These are phyloP conservation scores for Phytopythium helicoides DNA, from an alignment of 352 stramenopile species.

Conservation along the genomic window DNA sequence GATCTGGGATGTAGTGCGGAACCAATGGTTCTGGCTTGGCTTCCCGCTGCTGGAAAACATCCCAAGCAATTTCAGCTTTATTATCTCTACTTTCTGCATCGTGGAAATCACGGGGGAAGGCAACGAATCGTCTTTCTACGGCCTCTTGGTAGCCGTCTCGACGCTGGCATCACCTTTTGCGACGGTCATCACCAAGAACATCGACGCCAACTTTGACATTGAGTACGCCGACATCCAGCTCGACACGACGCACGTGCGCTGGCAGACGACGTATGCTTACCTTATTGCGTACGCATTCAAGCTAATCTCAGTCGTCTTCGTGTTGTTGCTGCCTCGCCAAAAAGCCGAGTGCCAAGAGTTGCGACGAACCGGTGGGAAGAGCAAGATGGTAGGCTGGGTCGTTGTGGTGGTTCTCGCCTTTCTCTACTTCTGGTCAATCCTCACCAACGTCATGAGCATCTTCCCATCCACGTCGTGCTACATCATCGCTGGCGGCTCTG, in stretches of 20 bases:
- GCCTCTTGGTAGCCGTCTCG: slow-evolving; percentile 45
- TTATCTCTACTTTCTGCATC: slow-evolving; percentile 53
- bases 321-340: too few relatives aligned
- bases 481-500: slow-evolving; percentile 35
- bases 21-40: slow-evolving; percentile 64
- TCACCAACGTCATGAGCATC: slow-evolving; percentile 56
- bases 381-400: slow-evolving; percentile 29
- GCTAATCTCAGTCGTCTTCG: too few relatives aligned
- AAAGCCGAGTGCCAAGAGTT: too few relatives aligned
- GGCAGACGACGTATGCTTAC: too few relatives aligned
- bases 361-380: slow-evolving; percentile 26
- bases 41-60: slow-evolving; percentile 45
- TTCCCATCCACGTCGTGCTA: slow-evolving; percentile 42
- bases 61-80: slow-evolving; percentile 43
- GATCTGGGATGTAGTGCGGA: slow-evolving; percentile 50
- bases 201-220: too few relatives aligned
- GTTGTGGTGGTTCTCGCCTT: slow-evolving; percentile 33
- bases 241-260: too few relatives aligned
- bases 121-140: slow-evolving; percentile 58
- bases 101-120: slow-evolving; percentile 56
- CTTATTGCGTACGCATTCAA: too few relatives aligned
- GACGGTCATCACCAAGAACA: too few relatives aligned
- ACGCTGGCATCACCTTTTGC: slow-evolving; percentile 46
- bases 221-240: too few relatives aligned
- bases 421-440: slow-evolving; percentile 40